Evolutionary conservation across 257 asterid genomes (phyloP).

Genomic region (Scutellaria minor): DNA sequence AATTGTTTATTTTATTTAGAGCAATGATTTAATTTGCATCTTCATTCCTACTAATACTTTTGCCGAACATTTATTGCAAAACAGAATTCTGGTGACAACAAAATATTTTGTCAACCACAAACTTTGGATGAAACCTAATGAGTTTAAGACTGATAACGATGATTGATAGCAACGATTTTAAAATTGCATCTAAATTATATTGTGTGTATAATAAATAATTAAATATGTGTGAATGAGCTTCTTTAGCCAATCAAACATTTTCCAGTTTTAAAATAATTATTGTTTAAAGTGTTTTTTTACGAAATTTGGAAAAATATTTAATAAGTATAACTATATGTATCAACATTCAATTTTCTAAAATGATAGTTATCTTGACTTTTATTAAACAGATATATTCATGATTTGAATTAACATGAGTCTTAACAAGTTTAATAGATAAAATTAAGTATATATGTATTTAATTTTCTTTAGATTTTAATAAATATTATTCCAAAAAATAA

Average conservation of each 20-base stretch:
- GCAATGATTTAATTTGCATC: too few species aligned
- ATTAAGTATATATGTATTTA: too few species aligned
- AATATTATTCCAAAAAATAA: too few species aligned
- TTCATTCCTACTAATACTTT: not conserved
- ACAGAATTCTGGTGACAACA: not conserved
- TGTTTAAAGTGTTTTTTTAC: not conserved
- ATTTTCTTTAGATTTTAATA: too few species aligned
- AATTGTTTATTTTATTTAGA: too few species aligned
- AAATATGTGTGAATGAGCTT: not conserved
- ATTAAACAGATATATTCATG: too few species aligned
- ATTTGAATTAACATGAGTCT: too few species aligned
- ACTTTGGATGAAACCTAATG: conserved; percentile 3
- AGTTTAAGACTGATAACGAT: not conserved
- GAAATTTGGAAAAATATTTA: too few species aligned
- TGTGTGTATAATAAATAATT: not conserved
- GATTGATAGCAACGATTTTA: not conserved
- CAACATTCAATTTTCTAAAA: too few species aligned
- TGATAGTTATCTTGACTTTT: too few species aligned
- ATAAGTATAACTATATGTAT: too few species aligned
- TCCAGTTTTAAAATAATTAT: not conserved
- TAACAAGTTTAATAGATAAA: too few species aligned
- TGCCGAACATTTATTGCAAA: conserved; percentile 29
- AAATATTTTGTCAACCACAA: conserved; percentile 10
- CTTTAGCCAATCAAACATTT: not conserved
- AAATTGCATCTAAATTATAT: not conserved